Conservation (phyloP, 2,329 filamentous ascomycete species). For the Huntiella bhutanensis region DNA sequence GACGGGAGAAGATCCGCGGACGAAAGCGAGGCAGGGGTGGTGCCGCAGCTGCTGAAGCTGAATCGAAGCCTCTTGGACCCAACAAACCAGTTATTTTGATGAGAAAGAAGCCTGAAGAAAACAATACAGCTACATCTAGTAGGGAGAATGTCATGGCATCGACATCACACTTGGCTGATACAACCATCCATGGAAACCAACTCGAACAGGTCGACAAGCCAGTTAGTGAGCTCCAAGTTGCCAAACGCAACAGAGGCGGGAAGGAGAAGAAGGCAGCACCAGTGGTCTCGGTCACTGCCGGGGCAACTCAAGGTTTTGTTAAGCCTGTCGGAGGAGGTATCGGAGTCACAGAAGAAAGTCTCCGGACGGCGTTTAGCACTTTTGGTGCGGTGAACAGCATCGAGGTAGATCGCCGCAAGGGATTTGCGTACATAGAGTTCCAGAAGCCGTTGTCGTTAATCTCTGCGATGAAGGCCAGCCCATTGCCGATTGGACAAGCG, state of each 20-base stretch:
- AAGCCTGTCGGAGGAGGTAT: constrained; percentile 79
- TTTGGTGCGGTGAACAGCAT: constrained; percentile 64
- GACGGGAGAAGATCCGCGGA: constrained; percentile 8
- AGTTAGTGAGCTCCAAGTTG: no score
- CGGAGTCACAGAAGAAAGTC: constrained; percentile 66
- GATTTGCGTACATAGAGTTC: constrained; percentile 87
- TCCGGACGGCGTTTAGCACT: constrained; percentile 52
- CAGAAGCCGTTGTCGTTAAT: constrained; percentile 49
- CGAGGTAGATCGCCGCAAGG: constrained; percentile 87
- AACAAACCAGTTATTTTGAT: constrained; percentile 22
- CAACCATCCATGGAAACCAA: no score
- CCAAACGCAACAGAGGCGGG: background rate
- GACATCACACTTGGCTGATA: no score
- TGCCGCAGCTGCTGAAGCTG: constrained; percentile 15
- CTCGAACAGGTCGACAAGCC: no score
- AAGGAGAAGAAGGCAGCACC: constrained; percentile 3
- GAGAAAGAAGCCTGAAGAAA: constrained; percentile 22
- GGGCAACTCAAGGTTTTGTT: constrained; percentile 50
- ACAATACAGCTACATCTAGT: background rate
- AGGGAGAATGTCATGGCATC: no score
- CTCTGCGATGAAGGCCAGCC: constrained; percentile 66
- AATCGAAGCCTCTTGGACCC: constrained; percentile 11
- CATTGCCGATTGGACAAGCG: constrained; percentile 64
- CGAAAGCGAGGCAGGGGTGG: constrained; percentile 22
- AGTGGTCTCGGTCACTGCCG: constrained; percentile 19